Conservation (phyloP, 2,329 filamentous ascomycete species). For the Exophiala bonariae region DNA sequence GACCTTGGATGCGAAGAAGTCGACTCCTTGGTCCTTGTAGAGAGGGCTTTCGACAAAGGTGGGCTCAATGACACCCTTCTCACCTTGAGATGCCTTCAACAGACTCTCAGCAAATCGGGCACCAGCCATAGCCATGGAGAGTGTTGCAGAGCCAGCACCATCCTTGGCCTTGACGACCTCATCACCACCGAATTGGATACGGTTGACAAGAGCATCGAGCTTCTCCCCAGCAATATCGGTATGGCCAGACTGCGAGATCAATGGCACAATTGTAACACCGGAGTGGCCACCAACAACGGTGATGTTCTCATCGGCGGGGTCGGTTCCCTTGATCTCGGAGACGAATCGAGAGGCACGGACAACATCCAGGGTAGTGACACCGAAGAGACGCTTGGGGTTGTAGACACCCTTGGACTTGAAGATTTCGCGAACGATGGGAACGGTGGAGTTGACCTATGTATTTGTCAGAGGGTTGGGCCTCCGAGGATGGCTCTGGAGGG, state of each 20-base stretch:
- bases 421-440: conserved; percentile 95
- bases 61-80: conserved; percentile 94
- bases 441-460: conserved; percentile 86
- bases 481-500: too few species aligned
- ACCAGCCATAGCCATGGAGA: conserved; percentile 98
- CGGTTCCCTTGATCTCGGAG: conserved; percentile 84
- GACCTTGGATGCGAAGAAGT: conserved; percentile 95
- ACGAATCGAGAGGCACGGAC: conserved; percentile 98
- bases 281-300: conserved; percentile 96
- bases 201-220: conserved; percentile 76
- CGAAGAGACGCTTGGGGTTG: conserved; percentile 98
- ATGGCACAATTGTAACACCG: conserved; percentile 95
- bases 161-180: conserved; percentile 99
- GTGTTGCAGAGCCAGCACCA: conserved; percentile 91
- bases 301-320: conserved; percentile 91
- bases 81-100: conserved; percentile 86
- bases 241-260: conserved; percentile 93
- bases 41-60: conserved; percentile 96
- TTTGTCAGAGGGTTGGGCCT: conserved; percentile 5
- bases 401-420: conserved; percentile 95
- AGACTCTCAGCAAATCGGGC: conserved; percentile 82
- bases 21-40: conserved; percentile 96
- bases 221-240: conserved; percentile 75
- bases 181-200: conserved; percentile 98
- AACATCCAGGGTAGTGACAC: conserved; percentile 98